Evolutionary conservation across 2,329 filamentous ascomycete species (phyloP).

Genomic region (Aspergillus sp.): DNA sequence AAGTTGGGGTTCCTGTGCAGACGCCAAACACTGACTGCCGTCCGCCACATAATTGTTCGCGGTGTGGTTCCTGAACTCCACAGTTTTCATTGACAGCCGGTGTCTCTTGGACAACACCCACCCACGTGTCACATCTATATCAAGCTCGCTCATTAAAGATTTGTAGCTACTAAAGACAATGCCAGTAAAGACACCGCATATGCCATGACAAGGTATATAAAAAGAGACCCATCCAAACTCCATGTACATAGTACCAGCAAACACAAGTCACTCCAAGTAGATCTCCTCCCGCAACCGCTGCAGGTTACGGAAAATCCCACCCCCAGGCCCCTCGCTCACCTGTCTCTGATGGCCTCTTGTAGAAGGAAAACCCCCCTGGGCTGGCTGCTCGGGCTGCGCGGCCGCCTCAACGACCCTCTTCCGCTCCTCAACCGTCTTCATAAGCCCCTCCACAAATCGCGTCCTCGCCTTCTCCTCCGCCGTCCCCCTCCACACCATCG

Average conservation of each 20-base stretch:
- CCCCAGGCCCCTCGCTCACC: conserved; percentile 42
- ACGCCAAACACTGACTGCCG: too few relatives aligned
- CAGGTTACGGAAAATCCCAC: conserved; percentile 54
- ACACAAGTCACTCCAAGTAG: conserved; percentile 46
- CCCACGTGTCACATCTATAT: not conserved
- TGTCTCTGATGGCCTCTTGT: conserved; percentile 20
- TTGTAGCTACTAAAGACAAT: not conserved
- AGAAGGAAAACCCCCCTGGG: not conserved
- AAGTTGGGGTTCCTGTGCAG: too few relatives aligned
- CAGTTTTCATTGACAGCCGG: not conserved
- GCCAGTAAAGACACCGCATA: not conserved
- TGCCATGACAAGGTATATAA: too few relatives aligned
- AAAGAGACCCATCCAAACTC: too few relatives aligned
- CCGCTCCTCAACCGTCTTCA: conserved; percentile 78
- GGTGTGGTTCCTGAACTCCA: too few relatives aligned
- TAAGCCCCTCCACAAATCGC: conserved; percentile 78
- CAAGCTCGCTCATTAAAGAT: not conserved
- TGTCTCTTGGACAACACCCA: not conserved
- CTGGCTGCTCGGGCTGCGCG: conserved; percentile 21
- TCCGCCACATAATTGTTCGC: too few relatives aligned
- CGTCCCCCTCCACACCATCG: conserved; percentile 89
- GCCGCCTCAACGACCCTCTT: conserved; percentile 48
- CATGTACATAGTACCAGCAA: not conserved
- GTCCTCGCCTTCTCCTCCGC: conserved; percentile 84
- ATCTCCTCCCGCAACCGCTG: conserved; percentile 55